Conservation (phyloP, 2,329 filamentous ascomycete genomes). For the Epichloe amarillans region DNA sequence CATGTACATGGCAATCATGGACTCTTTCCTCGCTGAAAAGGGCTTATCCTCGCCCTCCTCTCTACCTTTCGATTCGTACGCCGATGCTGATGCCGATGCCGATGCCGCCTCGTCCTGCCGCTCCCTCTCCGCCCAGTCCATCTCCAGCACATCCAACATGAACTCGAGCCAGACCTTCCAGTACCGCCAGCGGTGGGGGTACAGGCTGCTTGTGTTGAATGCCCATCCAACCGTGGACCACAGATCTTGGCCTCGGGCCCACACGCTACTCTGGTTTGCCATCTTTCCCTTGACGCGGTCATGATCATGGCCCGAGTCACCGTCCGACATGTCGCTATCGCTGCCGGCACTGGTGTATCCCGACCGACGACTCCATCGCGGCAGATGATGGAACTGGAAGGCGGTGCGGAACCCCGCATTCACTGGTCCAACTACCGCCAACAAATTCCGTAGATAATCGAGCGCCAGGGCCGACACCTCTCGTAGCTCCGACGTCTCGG, state of each 20-base stretch:
- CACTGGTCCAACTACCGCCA: constrained; percentile 53
- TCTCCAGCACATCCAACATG: constrained; percentile 65
- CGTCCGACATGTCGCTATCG: constrained; percentile 27
- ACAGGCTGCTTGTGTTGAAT: constrained; percentile 70
- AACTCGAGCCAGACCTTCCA: constrained; percentile 74
- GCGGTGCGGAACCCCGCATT: constrained; percentile 57
- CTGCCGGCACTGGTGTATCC: constrained; percentile 28
- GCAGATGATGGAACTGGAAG: constrained; percentile 47
- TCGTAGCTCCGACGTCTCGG: constrained; percentile 44
- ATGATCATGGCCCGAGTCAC: constrained; percentile 30
- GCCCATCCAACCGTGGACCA: constrained; percentile 87
- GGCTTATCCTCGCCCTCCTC: constrained; percentile 12
- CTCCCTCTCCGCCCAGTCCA: constrained; percentile 50
- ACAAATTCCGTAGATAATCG: constrained; percentile 54
- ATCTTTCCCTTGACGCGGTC: constrained; percentile 44
- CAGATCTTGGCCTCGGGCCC: constrained; percentile 68
- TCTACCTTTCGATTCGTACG: constrained; percentile 9
- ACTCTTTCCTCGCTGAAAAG: constrained; percentile 29
- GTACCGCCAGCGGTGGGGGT: constrained; percentile 63
- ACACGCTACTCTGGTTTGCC: constrained; percentile 54
- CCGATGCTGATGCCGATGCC: constrained; percentile 17
- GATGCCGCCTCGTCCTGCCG: constrained; percentile 30
- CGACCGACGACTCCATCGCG: constrained; percentile 18
- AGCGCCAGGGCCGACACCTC: constrained; percentile 55
- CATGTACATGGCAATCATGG: constrained; percentile 50